Percentiles rank a stretch among this genome's conserved stretches.
These are phyloP conservation scores for Xylaria scruposa DNA, from an alignment of 495 filamentous ascomycete species.

Conservation along the genomic window DNA sequence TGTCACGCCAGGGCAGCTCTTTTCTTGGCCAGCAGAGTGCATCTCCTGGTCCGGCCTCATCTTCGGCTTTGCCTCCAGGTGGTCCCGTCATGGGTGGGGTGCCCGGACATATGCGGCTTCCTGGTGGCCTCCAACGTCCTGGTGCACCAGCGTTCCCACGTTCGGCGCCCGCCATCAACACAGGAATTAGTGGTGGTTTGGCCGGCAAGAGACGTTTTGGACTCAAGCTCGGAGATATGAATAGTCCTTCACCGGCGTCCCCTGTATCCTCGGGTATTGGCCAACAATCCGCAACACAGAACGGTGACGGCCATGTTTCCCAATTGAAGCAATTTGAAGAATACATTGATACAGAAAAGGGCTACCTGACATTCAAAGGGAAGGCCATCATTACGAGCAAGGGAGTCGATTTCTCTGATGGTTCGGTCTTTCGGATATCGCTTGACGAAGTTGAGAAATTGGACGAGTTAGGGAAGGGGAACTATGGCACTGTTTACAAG, in stretches of 20 bases:
- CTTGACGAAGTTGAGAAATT: constrained; percentile 94
- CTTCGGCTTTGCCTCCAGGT: constrained; percentile 60
- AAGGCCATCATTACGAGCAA: constrained; percentile 87
- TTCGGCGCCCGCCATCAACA: constrained; percentile 55
- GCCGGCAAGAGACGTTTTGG: constrained; percentile 40
- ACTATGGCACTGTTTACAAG: constrained; percentile 98
- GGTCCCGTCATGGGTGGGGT: constrained; percentile 50
- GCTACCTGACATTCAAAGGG: constrained; percentile 89
- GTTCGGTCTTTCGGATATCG: constrained; percentile 90
- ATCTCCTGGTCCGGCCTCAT: constrained; percentile 54
- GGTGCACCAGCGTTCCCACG: constrained; percentile 51
- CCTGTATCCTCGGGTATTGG: constrained; percentile 22
- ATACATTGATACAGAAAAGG: constrained; percentile 88
- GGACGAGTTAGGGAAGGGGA: constrained; percentile 96
- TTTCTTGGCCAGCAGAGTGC: constrained; percentile 29
- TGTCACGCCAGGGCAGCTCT: constrained; percentile 47
- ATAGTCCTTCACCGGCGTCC: constrained; percentile 35
- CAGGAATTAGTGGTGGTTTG: constrained; percentile 32
- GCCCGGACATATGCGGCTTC: constrained; percentile 48
- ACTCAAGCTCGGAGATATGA: constrained; percentile 51
- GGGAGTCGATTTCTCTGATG: constrained; percentile 90
- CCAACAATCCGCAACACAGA: constrained; percentile 31
- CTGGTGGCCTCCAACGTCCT: constrained; percentile 49
- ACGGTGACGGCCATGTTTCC: constrained; percentile 58
- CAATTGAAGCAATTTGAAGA: constrained; percentile 91